Percentiles rank a stretch among this genome's conserved stretches.
Evolutionary conservation across 1,139 yeast species (phyloP).

Genomic region (Blastobotrys petasosporus): DNA sequence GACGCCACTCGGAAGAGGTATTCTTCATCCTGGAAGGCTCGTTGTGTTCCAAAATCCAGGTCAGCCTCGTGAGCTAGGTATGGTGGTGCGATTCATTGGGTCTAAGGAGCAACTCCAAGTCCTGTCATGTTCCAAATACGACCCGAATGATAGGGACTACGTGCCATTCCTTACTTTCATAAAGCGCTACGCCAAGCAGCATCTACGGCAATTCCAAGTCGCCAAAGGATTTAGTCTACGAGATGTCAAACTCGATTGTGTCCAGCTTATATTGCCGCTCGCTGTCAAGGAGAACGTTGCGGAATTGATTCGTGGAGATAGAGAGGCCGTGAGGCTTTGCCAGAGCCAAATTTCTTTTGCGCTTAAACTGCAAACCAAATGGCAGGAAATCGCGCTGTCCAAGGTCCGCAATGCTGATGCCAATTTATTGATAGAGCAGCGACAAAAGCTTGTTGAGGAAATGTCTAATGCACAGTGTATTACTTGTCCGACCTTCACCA

Average conservation of each 20-base stretch:
- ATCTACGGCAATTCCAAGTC: constrained; percentile 30
- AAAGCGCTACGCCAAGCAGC: constrained; percentile 29
- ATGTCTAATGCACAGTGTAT: constrained; percentile 32
- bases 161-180: constrained; percentile 49
- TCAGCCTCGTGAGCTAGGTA: constrained; percentile 40
- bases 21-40: constrained; percentile 55
- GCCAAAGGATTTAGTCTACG: constrained; percentile 31
- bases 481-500: constrained; percentile 38
- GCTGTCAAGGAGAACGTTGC: constrained; percentile 39
- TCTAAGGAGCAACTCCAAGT: constrained; percentile 12
- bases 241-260: constrained; percentile 42
- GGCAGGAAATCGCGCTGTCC: constrained; percentile 38
- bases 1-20: constrained; percentile 42
- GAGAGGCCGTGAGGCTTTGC: constrained; percentile 40
- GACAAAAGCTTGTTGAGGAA: constrained; percentile 37
- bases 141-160: constrained; percentile 7
- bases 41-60: constrained; percentile 50
- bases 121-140: constrained; percentile 10
- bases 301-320: constrained; percentile 42
- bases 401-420: constrained; percentile 19
- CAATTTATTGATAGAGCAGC: constrained; percentile 32
- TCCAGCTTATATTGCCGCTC: constrained; percentile 49
- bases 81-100: constrained; percentile 28
- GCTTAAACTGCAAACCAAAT: constrained; percentile 40
- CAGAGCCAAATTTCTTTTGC: constrained; percentile 39